phyloP scores from a whole-genome alignment of 2,329 filamentous ascomycete genomes.

The Tolypocladium tropicale region DNA sequence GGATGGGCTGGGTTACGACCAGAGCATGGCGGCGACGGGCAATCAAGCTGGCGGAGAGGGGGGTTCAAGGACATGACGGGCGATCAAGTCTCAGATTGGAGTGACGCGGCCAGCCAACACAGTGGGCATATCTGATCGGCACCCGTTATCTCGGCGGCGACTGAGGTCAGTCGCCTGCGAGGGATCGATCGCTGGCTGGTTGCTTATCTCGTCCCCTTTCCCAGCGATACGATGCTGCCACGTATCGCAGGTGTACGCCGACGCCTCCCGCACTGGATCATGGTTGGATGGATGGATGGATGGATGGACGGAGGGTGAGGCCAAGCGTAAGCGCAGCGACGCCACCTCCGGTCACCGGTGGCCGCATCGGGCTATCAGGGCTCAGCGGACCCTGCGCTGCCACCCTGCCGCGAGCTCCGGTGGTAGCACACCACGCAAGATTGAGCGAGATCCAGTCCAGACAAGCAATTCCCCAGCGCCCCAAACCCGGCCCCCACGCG shows the following conservation, averaged over 20 bases:
- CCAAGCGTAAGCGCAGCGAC: not conserved
- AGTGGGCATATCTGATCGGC: not conserved
- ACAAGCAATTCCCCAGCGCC: not conserved
- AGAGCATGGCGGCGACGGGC: not conserved
- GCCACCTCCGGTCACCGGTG: conserved; percentile 2
- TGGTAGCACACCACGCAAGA: not conserved
- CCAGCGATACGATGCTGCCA: not conserved
- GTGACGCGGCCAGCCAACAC: not conserved
- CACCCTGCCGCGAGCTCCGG: not conserved
- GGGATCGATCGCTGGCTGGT: not conserved
- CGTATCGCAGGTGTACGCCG: not conserved
- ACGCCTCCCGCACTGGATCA: not conserved
- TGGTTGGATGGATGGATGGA: not conserved
- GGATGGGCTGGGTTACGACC: not conserved
- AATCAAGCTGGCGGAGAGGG: not conserved
- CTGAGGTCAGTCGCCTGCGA: not conserved
- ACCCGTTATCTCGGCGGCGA: not conserved
- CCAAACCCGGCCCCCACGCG: not conserved
- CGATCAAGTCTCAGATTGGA: not conserved
- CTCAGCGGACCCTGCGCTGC: not conserved
- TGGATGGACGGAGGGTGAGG: not conserved
- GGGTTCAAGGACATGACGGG: not conserved
- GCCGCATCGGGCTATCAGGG: not conserved
- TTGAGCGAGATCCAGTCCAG: not conserved
- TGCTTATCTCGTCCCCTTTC: not conserved